phyloP scores from a whole-genome alignment of 371 early-diverging fungal genomes.

The Batkoa obscura region DNA sequence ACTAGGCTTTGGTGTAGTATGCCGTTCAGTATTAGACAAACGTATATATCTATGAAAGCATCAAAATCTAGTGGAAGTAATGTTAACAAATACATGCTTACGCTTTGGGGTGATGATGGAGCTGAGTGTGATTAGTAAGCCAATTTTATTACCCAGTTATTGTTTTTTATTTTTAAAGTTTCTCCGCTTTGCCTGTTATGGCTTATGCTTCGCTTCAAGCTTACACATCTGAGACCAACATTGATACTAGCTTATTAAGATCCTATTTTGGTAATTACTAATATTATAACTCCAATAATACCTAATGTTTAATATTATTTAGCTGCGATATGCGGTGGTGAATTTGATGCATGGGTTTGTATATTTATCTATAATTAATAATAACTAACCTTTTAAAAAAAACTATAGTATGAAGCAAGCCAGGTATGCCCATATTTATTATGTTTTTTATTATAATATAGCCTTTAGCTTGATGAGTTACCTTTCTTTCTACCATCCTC shows the following conservation, averaged over 20 bases:
- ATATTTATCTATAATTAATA: neutral
- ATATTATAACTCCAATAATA: neutral
- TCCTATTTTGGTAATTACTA: neutral
- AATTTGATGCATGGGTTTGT: constrained; percentile 10
- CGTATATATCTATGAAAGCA: constrained; percentile 50
- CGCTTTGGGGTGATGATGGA: constrained; percentile 81
- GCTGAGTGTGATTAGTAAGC: constrained; percentile 65
- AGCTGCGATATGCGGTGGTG: constrained; percentile 6
- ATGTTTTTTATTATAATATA: neutral
- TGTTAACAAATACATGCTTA: constrained; percentile 54
- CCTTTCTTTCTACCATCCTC: neutral
- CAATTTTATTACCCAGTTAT: neutral
- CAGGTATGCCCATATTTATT: neutral
- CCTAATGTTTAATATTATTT: neutral
- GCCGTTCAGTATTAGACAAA: constrained; percentile 56
- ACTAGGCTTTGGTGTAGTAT: constrained; percentile 63
- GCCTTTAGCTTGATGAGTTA: constrained; percentile 2
- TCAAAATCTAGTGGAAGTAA: constrained; percentile 32
- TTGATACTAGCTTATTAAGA: neutral
- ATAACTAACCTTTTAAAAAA: neutral
- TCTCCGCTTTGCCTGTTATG: constrained; percentile 6
- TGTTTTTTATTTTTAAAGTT: neutral
- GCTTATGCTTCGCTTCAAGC: neutral
- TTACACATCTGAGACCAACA: neutral
- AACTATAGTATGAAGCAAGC: neutral